Base-by-base conservation (phyloP, 2,329 filamentous ascomycete species). In the Chaetothyriales sp. region DNA sequence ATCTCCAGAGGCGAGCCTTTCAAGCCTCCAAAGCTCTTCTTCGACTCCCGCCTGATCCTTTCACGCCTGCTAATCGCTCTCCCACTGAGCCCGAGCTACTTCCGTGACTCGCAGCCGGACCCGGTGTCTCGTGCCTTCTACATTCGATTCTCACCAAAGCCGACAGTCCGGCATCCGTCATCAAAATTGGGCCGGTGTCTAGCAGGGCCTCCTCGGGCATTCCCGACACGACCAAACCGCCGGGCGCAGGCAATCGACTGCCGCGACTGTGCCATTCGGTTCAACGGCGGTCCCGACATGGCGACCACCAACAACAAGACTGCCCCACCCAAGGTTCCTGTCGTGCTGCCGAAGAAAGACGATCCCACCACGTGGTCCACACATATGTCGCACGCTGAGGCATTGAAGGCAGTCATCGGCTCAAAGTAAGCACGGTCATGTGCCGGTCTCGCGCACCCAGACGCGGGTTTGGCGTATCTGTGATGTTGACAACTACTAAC, bases 321-420 rank as follows among this genome's bases (percentile, higher is more conserved):
- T 28, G 10, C 20, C n/a, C 6, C 45, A 57, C 72, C 69, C 43
- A 80, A 76, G 68, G 68, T 62, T 49, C 61, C 66, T 51, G 58
- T 73, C 53, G 74, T 72, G 49, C 73, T 72, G 39, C 72, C 73
- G 19, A 75, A 74, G 63, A 62, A 67, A 49, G 66, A 62, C 53
- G 61, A 65, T 43, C 57, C 65, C 53, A 59, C 63, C 55, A 68
- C 66, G 59, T 62, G 68, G 54, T 66, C 70, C 54, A 67, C 68
- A 52, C 70, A 70, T 61, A 69, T 73, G 57, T 68, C 74, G 60
- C 63, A 70, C 45, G 73, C 79, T 51, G 72, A 72, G 51, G 72
- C 72, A 48, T 65, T 82, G 61, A 75, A 72, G 64, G 77, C 75
- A 65, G 75, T 75, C 47, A 74, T 82, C 62, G 79, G 79, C 57